phyloP scores from a whole-genome alignment of 2,329 filamentous ascomycete genomes.

The Epichloe brachyelytri region DNA sequence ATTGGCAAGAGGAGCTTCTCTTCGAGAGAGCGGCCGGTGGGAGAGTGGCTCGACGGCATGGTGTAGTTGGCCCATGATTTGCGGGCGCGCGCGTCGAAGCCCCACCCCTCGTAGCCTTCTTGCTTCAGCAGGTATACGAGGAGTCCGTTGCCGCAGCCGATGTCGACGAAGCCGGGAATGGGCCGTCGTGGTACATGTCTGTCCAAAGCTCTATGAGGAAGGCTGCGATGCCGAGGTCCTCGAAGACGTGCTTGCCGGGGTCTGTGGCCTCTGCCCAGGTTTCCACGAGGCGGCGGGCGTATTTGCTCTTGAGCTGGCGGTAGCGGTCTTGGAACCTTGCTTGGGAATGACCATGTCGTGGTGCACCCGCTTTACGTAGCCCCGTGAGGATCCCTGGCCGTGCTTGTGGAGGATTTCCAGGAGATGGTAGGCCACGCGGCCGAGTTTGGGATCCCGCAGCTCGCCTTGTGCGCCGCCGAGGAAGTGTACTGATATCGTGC shows the following conservation, averaged over 20 bases:
- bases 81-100: slow-evolving; percentile 77
- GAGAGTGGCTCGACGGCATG: slow-evolving; percentile 12
- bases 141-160: slow-evolving; percentile 90
- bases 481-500: slow-evolving; percentile 48
- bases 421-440: slow-evolving; percentile 55
- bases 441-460: slow-evolving; percentile 33
- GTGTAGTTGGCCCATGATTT: slow-evolving; percentile 75
- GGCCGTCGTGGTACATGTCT: slow-evolving; percentile 53
- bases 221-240: slow-evolving; percentile 80
- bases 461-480: slow-evolving; percentile 31
- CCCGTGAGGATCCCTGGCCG: slow-evolving; percentile 47
- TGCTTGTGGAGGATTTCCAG: slow-evolving; percentile 61
- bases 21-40: slow-evolving; percentile 24
- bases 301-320: slow-evolving; percentile 61
- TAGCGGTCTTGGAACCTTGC: slow-evolving; percentile 73
- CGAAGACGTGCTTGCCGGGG: slow-evolving; percentile 85
- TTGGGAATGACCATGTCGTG: slow-evolving; percentile 71
- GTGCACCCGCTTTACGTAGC: slow-evolving; percentile 69
- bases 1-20: slow-evolving; percentile 37
- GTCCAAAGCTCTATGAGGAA: slow-evolving; percentile 88
- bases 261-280: slow-evolving; percentile 80
- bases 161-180: slow-evolving; percentile 85
- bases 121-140: slow-evolving; percentile 68
- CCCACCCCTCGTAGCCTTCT: slow-evolving; percentile 78
- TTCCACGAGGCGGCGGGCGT: slow-evolving; percentile 58